Evolutionary conservation across 768 basidiomycete genomes (phyloP), one percentile per base, ranked within the genome.

Genomic region (Mycena albidolilacea): DNA sequence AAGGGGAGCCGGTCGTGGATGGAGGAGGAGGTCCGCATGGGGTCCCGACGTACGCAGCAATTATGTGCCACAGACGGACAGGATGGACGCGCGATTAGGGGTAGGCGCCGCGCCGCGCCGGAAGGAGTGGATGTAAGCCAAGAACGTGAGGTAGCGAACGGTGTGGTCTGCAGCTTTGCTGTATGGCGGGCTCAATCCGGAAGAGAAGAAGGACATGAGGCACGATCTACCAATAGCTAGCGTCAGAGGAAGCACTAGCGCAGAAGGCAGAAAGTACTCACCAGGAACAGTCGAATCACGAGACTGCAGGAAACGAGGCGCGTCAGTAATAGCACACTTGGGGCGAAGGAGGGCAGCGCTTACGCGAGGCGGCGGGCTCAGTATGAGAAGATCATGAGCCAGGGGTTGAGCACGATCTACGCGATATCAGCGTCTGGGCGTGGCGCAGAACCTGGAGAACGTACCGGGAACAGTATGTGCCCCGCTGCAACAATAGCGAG

Each of bases 311-410:
- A 30, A 30, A 30, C 30, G 30, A 30, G 30, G 30, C 30, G 30
- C 30, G 30, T 30, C 30, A 30, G 30, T 30, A 30, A 30, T 30
- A 30, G 30, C 30, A 30, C 30, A 30, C 30, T 4, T 30, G 30
- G 4, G 30, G 30, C 30, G 30, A 30, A 30, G 30, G 30, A 3
- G 30, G 30, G 30, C 30, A 30, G 30, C 30, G 30, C 30, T 30
- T 30, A 30, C 30, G 4, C 30, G 3, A 50, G 48, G 10, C 8
- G n/a, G 65, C 35, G 68, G 30, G 50, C 55, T 44, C 54, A 89
- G 70, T 87, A 89, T 4, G 91, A 92, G 82, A 95, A 96, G 57
- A 95, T 93, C 92, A 95, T 94, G 66, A 96, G 83, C 92, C 93
- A 95, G 0, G 95, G 96, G 76, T 97, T 97, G 52, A 97, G 88